Evolutionary conservation across 2,329 filamentous ascomycete species (phyloP).

Genomic region (Fusarium paranaense): DNA sequence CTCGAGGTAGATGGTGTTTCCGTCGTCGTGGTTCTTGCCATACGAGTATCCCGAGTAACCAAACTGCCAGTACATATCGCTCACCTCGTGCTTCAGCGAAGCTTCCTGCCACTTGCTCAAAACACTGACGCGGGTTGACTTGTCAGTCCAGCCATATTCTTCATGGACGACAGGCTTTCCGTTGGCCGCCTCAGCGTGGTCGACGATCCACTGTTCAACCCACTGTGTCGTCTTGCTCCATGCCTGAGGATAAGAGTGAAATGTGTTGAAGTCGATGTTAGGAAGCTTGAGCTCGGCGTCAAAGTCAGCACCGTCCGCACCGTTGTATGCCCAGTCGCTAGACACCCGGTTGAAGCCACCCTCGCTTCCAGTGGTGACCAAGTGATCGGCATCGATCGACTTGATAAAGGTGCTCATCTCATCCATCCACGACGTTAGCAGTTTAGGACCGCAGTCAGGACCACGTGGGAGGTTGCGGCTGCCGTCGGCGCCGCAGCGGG

Average conservation of each 20-base stretch:
- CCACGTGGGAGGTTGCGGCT: slow-evolving; percentile 59
- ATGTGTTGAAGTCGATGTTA: slow-evolving; percentile 65
- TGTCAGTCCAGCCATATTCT: slow-evolving; percentile 57
- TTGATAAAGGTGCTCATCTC: slow-evolving; percentile 68
- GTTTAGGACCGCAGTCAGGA: slow-evolving; percentile 53
- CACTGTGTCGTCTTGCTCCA: slow-evolving; percentile 65
- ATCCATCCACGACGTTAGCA: slow-evolving; percentile 61
- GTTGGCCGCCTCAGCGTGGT: slow-evolving; percentile 60
- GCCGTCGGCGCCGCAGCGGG: slow-evolving; percentile 60
- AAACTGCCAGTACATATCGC: slow-evolving; percentile 69
- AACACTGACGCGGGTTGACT: slow-evolving; percentile 58
- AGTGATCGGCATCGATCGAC: slow-evolving; percentile 61
- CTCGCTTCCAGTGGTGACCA: slow-evolving; percentile 68
- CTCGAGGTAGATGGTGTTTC: slow-evolving; percentile 68
- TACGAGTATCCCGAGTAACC: slow-evolving; percentile 64
- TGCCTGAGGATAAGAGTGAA: slow-evolving; percentile 68
- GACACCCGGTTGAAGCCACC: slow-evolving; percentile 64
- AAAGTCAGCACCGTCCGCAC: slow-evolving; percentile 64
- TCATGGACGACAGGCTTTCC: slow-evolving; percentile 60
- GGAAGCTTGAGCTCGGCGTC: slow-evolving; percentile 58
- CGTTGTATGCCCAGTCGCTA: slow-evolving; percentile 60
- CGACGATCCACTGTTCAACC: slow-evolving; percentile 66
- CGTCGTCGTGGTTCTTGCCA: slow-evolving; percentile 66
- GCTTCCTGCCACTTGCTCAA: slow-evolving; percentile 63
- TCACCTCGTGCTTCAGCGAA: slow-evolving; percentile 58